A percentile compares a stretch with the other conserved stretches of the same genome.
Evolutionary conservation across 192 early-diverging fungal genomes (phyloP).

Genomic region (Coemansia sp.): DNA sequence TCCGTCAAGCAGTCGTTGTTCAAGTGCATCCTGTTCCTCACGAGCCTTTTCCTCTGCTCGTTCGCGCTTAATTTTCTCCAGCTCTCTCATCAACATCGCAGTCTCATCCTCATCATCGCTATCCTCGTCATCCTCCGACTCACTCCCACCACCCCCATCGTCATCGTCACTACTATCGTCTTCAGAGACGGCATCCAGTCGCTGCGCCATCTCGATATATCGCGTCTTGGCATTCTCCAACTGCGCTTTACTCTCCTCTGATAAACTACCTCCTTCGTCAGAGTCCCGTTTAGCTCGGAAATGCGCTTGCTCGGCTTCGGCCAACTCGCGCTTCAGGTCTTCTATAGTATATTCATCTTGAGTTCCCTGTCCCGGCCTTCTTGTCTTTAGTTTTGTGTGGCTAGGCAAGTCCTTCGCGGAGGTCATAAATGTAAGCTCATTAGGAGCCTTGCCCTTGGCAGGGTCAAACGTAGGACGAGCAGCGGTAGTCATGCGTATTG

Average conservation of each 20-base stretch:
- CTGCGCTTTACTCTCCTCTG: not conserved
- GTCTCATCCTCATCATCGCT: slow-evolving; percentile 90
- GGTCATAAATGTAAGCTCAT: slow-evolving; percentile 65
- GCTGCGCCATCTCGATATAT: slow-evolving; percentile 51
- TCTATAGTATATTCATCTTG: slow-evolving; percentile 61
- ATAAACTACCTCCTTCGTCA: slow-evolving; percentile 13
- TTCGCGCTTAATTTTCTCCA: slow-evolving; percentile 93
- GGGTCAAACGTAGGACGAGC: slow-evolving; percentile 79
- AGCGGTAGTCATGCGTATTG: slow-evolving; percentile 61
- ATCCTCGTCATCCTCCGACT: slow-evolving; percentile 23
- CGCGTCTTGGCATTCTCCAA: slow-evolving; percentile 30
- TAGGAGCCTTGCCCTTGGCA: slow-evolving; percentile 67
- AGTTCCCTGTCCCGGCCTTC: slow-evolving; percentile 70
- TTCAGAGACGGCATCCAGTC: slow-evolving; percentile 48
- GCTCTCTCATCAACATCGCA: slow-evolving; percentile 76
- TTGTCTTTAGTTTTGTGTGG: slow-evolving; percentile 78
- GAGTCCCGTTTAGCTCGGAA: slow-evolving; percentile 61
- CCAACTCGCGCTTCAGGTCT: slow-evolving; percentile 68
- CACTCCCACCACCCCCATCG: slow-evolving; percentile 50
- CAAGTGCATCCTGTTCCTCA: slow-evolving; percentile 46
- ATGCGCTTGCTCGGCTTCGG: slow-evolving; percentile 68
- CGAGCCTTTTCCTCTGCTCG: slow-evolving; percentile 89
- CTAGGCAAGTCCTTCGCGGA: slow-evolving; percentile 72
- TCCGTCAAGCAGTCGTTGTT: slow-evolving; percentile 61
- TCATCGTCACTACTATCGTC: slow-evolving; percentile 56